Evolutionary conservation across 2,329 filamentous ascomycete species (phyloP).

Genomic region (Curvularia sp.): DNA sequence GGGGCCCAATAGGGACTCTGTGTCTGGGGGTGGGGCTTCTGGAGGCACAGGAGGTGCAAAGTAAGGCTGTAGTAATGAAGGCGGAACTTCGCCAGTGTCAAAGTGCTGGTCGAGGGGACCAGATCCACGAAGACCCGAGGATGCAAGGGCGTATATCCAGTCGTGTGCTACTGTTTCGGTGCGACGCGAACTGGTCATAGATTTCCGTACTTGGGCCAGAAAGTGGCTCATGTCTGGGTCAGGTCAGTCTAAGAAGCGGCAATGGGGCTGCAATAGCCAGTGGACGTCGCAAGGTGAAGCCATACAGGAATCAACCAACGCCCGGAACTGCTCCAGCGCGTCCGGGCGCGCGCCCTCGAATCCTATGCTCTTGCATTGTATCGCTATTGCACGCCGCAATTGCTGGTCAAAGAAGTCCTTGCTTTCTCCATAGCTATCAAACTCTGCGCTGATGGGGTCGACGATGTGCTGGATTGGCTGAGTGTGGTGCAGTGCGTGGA

Average conservation of each 20-base stretch:
- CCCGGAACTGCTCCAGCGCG: conserved; percentile 64
- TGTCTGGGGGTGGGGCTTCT: conserved; percentile 52
- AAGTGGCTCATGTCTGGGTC: conserved; percentile 62
- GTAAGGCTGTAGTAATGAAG: conserved; percentile 48
- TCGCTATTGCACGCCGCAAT: conserved; percentile 63
- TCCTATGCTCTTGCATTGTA: conserved; percentile 60
- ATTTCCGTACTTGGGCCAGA: conserved; percentile 61
- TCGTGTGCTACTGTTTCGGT: conserved; percentile 65
- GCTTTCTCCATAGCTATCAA: conserved; percentile 51
- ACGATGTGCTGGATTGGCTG: conserved; percentile 44
- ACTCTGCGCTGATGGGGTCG: conserved; percentile 48
- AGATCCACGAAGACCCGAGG: conserved; percentile 49
- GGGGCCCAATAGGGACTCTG: conserved; percentile 60
- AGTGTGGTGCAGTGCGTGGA: conserved; percentile 45
- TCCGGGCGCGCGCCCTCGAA: conserved; percentile 63
- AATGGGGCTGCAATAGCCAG: conserved; percentile 5
- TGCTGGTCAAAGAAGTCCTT: conserved; percentile 62
- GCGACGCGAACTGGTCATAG: conserved; percentile 65
- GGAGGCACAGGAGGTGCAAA: conserved; percentile 53
- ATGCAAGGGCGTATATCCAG: conserved; percentile 62
- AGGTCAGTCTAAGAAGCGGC: conserved; percentile 24
- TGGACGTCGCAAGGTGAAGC: conserved; percentile 29
- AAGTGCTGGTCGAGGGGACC: conserved; percentile 53
- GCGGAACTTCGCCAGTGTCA: conserved; percentile 49
- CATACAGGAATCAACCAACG: conserved; percentile 66